phyloP scores from a whole-genome alignment of 129 eudicot genomes.

The Calendula officinalis region DNA sequence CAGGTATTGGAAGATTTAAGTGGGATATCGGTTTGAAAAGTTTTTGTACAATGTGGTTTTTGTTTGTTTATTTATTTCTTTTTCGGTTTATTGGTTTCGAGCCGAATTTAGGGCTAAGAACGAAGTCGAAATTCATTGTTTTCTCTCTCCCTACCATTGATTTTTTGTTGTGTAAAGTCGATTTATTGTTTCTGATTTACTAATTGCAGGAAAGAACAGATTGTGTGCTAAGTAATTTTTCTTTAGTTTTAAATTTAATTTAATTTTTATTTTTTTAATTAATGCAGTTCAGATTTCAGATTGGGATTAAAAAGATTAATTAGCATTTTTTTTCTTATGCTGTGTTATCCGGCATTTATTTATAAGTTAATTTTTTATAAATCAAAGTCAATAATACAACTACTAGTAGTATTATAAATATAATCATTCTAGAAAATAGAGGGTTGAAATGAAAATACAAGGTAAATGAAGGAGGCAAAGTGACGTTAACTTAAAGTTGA shows the following conservation, averaged over 20 bases:
- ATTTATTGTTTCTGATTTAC: conserved; percentile 40
- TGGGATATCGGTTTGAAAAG: conserved; percentile 66
- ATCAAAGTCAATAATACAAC: too few species aligned
- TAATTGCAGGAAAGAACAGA: conserved; percentile 44
- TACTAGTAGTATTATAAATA: background rate
- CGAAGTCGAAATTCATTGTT: conserved; percentile 38
- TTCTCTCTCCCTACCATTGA: conserved; percentile 26
- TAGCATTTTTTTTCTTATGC: too few species aligned
- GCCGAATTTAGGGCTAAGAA: conserved; percentile 34
- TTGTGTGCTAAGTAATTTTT: conserved; percentile 33
- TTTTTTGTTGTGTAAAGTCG: conserved; percentile 44
- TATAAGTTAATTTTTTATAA: background rate
- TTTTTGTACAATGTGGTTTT: conserved; percentile 38
- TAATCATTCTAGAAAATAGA: conserved; percentile 3
- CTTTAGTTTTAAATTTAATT: background rate
- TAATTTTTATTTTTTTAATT: conserved; percentile 16
- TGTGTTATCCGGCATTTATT: background rate
- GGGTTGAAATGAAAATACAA: background rate
- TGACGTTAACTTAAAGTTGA: conserved; percentile 14
- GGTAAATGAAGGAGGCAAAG: conserved; percentile 6
- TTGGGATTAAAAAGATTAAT: too few species aligned
- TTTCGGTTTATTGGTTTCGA: conserved; percentile 34
- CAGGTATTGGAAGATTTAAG: conserved; percentile 80
- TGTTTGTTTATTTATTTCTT: conserved; percentile 30
- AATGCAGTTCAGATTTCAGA: background rate